These are phyloP conservation scores for Fragaria iinumae DNA, from an alignment of 306 rosid genomes.

Conservation along the genomic window DNA sequence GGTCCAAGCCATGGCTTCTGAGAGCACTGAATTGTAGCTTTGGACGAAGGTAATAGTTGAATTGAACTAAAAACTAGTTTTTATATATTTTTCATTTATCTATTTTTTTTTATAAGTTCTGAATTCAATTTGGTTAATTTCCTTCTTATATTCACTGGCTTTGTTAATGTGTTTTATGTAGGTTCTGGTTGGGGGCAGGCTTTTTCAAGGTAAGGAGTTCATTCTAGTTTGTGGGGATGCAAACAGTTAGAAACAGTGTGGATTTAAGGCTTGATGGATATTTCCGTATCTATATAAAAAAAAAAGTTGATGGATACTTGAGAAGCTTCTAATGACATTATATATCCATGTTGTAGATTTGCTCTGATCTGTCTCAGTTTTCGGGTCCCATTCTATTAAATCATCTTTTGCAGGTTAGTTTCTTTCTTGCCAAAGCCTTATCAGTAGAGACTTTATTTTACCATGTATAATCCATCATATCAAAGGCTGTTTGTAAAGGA, in stretches of 20 bases:
- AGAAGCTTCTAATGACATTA: constrained; percentile 23
- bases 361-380: constrained; percentile 76
- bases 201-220: constrained; percentile 52
- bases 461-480: not conserved
- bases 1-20: constrained; percentile 73
- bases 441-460: not conserved
- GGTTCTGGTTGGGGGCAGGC: constrained; percentile 87
- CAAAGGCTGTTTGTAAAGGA: not conserved
- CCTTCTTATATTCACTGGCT: constrained; percentile 21
- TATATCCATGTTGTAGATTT: constrained; percentile 59
- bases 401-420: constrained; percentile 61
- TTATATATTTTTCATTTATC: not conserved
- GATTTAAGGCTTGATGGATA: not conserved
- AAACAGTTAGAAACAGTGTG: not conserved
- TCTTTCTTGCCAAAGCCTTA: constrained; percentile 19
- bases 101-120: not conserved
- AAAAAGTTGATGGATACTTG: constrained; percentile 4
- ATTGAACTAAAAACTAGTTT: constrained; percentile 18
- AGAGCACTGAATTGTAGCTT: constrained; percentile 77
- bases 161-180: constrained; percentile 33
- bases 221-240: not conserved
- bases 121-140: not conserved
- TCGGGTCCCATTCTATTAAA: constrained; percentile 69
- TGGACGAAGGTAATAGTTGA: constrained; percentile 57
- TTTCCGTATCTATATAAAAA: not conserved